Base-by-base conservation (phyloP, 1,284 basidiomycete species). In the Leccinum cinnamomeum region DNA sequence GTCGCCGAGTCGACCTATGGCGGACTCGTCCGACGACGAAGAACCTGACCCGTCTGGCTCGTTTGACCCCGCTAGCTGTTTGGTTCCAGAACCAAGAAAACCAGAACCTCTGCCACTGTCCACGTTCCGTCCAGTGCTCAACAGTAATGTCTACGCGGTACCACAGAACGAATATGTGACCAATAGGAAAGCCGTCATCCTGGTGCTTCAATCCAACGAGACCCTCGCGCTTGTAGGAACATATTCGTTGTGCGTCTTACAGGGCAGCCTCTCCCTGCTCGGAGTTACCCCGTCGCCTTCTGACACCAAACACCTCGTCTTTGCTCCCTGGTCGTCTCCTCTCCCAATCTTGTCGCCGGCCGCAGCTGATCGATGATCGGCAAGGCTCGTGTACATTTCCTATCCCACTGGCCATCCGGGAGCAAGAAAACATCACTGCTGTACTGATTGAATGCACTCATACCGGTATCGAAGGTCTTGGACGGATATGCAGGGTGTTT, bases 241-340 rank as follows among this genome's bases (percentile, higher is more conserved):
- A 3, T 89, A 84, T 69, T 70, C 69, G 2, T 63, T 92, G 8
- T 77, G 77, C 2, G 78, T 92, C 33, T 70, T 91, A 5, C 79
- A 76, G 58, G 90, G 90, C 1, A 75, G 78, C 11, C 66, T 91
- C 50, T 75, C 78, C 3, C 50, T 91, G 0, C 75, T 78, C 12
- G 89, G 88, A 1, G 76, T 80, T 7, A 75, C 72, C 0, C 70
- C 91, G 7, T 53, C 63, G 1, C 70, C 84, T 1, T 84, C 84
- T 0, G 54, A 67, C 4, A 69, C 62, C 1, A 63, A 68, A 5
- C 79, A 90, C 63, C 72, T 72, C 23, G 77, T 91, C 23, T 92
- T 84, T 68, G 87, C 89, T 2, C 88, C 89, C 0, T 80, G 82
- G 11, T 90, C 84, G 0, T 83, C 88, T 7, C 88, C 90, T 1